These are phyloP conservation scores for Gillenia trifoliata DNA, from an alignment of 306 rosid genomes.

Conservation along the genomic window DNA sequence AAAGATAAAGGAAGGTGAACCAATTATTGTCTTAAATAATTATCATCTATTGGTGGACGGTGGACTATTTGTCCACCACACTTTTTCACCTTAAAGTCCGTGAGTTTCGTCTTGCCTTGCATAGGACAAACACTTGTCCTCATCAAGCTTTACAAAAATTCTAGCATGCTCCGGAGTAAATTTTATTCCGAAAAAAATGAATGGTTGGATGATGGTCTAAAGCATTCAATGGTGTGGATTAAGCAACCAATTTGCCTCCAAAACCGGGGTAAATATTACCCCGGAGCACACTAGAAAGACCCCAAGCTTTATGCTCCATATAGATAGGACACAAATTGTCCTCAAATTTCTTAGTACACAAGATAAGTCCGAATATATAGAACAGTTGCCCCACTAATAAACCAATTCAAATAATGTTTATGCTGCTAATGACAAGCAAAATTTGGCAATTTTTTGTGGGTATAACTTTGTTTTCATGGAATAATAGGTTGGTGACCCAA, in stretches of 20 bases:
- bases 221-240: too few species aligned
- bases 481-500: constrained; percentile 83
- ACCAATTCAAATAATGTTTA: not conserved
- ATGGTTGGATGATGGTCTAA: too few species aligned
- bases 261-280: too few species aligned
- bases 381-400: not conserved
- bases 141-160: too few species aligned
- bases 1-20: too few species aligned
- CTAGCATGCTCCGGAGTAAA: too few species aligned
- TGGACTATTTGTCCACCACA: not conserved
- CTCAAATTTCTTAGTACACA: not conserved
- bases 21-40: not conserved
- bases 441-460: not conserved
- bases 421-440: not conserved
- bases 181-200: too few species aligned
- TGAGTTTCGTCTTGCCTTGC: constrained; percentile 3
- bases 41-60: constrained; percentile 10
- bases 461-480: not conserved
- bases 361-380: not conserved
- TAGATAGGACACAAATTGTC: not conserved
- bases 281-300: too few species aligned
- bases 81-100: constrained; percentile 16
- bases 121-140: not conserved
- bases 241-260: too few species aligned
- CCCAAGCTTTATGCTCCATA: not conserved